Conservation (phyloP, 352 stramenopile genomes). For the Phytophthora europaea region DNA sequence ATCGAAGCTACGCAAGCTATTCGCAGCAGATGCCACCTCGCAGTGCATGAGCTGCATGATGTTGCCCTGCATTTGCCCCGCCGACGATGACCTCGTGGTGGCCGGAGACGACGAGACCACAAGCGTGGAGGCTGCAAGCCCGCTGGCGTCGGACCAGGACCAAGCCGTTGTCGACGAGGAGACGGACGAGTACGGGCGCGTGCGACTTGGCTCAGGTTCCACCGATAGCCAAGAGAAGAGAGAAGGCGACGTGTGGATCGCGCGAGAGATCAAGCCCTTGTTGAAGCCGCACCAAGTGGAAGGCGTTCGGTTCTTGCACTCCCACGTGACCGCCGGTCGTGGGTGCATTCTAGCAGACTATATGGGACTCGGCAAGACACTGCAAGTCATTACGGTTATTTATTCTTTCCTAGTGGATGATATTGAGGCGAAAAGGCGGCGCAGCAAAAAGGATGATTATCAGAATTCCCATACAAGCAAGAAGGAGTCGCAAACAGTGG, state of each 20-base stretch:
- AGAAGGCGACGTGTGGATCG: conserved; percentile 61
- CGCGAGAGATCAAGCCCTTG: conserved; percentile 77
- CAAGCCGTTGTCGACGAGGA: conserved; percentile 36
- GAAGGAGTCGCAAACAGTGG: neutral
- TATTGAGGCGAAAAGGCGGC: conserved; percentile 27
- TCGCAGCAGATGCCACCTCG: conserved; percentile 63
- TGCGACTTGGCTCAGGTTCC: conserved; percentile 37
- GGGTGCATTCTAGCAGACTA: conserved; percentile 92
- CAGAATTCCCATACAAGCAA: neutral
- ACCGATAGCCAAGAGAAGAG: conserved; percentile 4
- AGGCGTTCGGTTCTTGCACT: conserved; percentile 77
- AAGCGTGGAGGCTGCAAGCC: conserved; percentile 53
- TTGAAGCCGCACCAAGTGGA: conserved; percentile 85
- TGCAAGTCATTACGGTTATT: conserved; percentile 89
- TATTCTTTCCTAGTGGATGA: conserved; percentile 83
- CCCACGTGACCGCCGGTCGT: conserved; percentile 56
- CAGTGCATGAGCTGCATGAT: conserved; percentile 83
- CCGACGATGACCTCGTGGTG: conserved; percentile 50
- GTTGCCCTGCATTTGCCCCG: conserved; percentile 81
- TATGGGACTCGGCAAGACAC: conserved; percentile 92
- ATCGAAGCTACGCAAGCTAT: conserved; percentile 61
- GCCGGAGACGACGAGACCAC: conserved; percentile 52
- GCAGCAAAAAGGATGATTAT: neutral
- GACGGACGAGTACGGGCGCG: conserved; percentile 64
- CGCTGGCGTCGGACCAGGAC: conserved; percentile 36